phyloP scores from a whole-genome alignment of 2,329 filamentous ascomycete genomes.

The Bimuria novae-zelandiae region DNA sequence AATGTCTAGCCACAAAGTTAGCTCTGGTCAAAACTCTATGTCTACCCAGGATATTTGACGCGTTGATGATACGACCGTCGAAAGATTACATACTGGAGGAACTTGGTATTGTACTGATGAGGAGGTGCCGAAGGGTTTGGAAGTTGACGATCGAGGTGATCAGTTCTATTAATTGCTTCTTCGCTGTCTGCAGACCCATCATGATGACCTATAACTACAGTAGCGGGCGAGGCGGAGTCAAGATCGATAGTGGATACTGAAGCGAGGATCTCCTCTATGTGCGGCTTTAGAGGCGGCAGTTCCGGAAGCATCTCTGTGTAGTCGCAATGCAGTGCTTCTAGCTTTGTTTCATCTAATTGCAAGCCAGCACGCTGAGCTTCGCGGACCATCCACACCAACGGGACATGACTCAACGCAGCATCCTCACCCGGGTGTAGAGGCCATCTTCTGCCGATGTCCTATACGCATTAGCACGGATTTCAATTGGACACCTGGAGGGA shows the following conservation, averaged over 20 bases:
- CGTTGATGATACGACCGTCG: background rate
- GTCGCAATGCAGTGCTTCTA: constrained; percentile 68
- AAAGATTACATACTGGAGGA: constrained; percentile 51
- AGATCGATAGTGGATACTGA: constrained; percentile 40
- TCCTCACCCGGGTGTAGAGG: constrained; percentile 59
- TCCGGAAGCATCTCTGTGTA: constrained; percentile 50
- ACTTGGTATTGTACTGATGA: constrained; percentile 39
- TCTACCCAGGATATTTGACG: no score
- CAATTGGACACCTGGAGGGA: no score
- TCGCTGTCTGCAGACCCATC: background rate
- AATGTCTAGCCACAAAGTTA: constrained; percentile 49
- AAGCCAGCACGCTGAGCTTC: constrained; percentile 69
- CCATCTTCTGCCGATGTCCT: constrained; percentile 79
- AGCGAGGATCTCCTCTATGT: constrained; percentile 8
- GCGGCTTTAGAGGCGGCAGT: background rate
- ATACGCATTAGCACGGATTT: constrained; percentile 11
- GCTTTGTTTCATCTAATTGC: constrained; percentile 69
- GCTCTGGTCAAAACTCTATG: no score
- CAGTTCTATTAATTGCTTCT: background rate
- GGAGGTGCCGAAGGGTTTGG: no score
- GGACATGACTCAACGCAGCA: constrained; percentile 67
- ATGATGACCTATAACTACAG: background rate
- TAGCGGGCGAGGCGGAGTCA: constrained; percentile 21
- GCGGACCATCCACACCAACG: constrained; percentile 72
- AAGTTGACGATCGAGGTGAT: constrained; percentile 23